Conservation (phyloP, 805 yeast species). For the Candida awuae region DNA sequence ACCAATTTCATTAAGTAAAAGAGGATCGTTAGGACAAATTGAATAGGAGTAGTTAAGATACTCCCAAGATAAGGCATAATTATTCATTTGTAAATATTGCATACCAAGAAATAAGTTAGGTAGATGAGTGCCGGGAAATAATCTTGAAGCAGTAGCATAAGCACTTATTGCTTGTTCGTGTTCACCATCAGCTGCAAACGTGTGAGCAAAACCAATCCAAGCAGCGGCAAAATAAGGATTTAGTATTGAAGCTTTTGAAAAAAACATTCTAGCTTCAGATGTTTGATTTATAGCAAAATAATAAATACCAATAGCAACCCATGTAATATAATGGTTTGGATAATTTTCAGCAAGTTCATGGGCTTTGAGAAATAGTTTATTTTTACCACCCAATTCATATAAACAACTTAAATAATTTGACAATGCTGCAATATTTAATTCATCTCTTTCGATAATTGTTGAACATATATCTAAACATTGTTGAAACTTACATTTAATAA, state of each 20-base stretch:
- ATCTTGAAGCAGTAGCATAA: slow-evolving; percentile 87
- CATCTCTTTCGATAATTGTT: slow-evolving; percentile 47
- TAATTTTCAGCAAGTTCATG: slow-evolving; percentile 81
- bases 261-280: slow-evolving; percentile 77
- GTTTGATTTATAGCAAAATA: slow-evolving; percentile 68
- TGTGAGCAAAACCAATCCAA: slow-evolving; percentile 98
- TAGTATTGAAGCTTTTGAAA: slow-evolving; percentile 79
- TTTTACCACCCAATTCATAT: slow-evolving; percentile 75
- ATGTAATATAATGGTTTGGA: slow-evolving; percentile 75
- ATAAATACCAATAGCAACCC: slow-evolving; percentile 90
- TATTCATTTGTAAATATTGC: slow-evolving; percentile 89
- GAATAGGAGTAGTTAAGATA: slow-evolving; percentile 68
- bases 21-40: slow-evolving; percentile 79
- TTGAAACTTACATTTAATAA: slow-evolving; percentile 69
- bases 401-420: slow-evolving; percentile 79
- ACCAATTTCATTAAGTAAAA: slow-evolving; percentile 85
- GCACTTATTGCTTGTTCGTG: slow-evolving; percentile 98
- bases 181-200: slow-evolving; percentile 97
- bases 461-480: slow-evolving; percentile 74
- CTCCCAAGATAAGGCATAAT: slow-evolving; percentile 76
- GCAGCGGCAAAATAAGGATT: slow-evolving; percentile 91
- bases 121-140: slow-evolving; percentile 84
- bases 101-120: slow-evolving; percentile 89
- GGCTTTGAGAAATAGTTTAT: slow-evolving; percentile 69
- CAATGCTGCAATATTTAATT: slow-evolving; percentile 58